These are phyloP conservation scores for Russula earlei DNA, from an alignment of 768 basidiomycete species.

Conservation along the genomic window DNA sequence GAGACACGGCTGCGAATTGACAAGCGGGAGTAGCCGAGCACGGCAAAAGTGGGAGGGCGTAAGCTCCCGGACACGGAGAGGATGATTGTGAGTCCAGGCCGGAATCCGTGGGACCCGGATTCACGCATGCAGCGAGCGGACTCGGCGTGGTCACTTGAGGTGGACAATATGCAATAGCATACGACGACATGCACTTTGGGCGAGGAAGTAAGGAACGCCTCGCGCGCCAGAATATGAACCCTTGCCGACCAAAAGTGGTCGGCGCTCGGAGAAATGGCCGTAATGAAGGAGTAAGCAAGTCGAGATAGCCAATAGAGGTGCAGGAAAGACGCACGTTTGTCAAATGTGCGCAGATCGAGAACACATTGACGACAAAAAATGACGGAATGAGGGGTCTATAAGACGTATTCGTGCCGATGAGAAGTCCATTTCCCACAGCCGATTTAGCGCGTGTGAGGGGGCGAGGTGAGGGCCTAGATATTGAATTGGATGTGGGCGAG, in stretches of 20 bases:
- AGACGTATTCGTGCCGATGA: constrained; percentile 1
- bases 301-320: constrained; percentile 1
- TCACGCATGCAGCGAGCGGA: neutral
- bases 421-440: constrained; percentile 1
- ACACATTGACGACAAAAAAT: constrained; percentile 5
- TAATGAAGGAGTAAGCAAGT: constrained; percentile 10
- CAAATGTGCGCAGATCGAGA: constrained; percentile 5
- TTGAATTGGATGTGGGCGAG: neutral
- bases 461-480: neutral
- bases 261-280: constrained; percentile 6
- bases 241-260: constrained; percentile 5
- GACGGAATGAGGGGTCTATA: constrained; percentile 4
- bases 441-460: neutral
- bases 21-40: neutral
- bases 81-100: neutral
- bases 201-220: neutral
- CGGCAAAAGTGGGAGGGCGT: neutral
- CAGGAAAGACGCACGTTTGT: constrained; percentile 10
- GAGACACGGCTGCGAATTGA: neutral
- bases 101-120: neutral
- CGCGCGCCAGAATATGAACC: constrained; percentile 1
- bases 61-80: neutral
- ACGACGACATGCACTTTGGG: constrained; percentile 1
- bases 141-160: neutral
- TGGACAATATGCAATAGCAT: neutral